Base-by-base conservation (phyloP, 2,329 filamentous ascomycete genomes). In the Colletotrichum scovillei region DNA sequence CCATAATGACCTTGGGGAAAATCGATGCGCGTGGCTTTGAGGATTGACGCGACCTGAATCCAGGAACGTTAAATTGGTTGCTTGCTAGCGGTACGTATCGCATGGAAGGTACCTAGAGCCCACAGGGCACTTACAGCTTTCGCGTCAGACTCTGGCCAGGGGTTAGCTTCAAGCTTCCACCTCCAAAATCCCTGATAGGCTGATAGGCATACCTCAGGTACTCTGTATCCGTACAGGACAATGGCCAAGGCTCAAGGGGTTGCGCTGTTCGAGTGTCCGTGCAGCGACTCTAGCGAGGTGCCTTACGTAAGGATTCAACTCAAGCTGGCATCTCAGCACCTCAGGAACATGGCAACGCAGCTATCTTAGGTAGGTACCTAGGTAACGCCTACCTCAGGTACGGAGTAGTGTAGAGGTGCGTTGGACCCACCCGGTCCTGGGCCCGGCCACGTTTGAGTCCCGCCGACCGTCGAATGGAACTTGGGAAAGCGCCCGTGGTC, bases 341-440 rank as follows among this genome's bases (percentile, higher is more conserved):
- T 64, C 62, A 26, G 30, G 30, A 64, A 64, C 62, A 64, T 35
- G 62, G 62, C 30, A 64, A 55, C n/a, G 52, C 52, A 4, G 22
- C 26, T 28, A 28, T 5, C 26, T 26, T 5, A 26, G 26, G 4
- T 26, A 5, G 26, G 26, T 26, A 26, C 1, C 5, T 26, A 5
- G 26, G 26, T 26, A 26, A 5, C 5, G 26, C 19, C 49, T 22
- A 24, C 19, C 24, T 26, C 4, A 26, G 24, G 24, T 32, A 52
- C 5, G n/a, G n/a, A n/a, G n/a, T n/a, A n/a, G n/a, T n/a, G n/a
- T 52, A 35, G n/a, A 19, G 19, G 19, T 49, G 16, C 19, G 19
- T 49, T 49, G 42, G 42, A 49, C 42, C 42, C 42, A 49, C 22
- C 8, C 49, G 49, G 22, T 53, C 9, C 49, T 28, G 8, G 22